Conservation (phyloP, 2,329 filamentous ascomycete genomes). For the Acarospora socialis region DNA sequence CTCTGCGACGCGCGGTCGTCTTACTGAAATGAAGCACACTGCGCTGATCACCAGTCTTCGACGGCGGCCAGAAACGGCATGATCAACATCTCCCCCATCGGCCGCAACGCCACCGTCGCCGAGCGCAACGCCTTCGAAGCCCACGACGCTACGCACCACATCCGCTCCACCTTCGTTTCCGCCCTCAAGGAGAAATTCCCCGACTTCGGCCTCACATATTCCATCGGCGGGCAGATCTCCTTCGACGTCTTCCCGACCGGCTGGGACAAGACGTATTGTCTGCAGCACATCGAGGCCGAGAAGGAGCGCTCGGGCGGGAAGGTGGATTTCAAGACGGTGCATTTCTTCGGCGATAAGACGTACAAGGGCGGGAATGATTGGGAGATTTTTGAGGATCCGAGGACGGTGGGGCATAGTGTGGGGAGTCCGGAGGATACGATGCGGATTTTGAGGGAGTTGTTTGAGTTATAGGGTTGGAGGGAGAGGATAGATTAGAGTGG, state of each 20-base stretch:
- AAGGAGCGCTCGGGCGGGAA: constrained; percentile 46
- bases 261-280: constrained; percentile 98
- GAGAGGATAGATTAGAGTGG: too few species aligned
- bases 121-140: constrained; percentile 73
- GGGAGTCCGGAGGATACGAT: constrained; percentile 70
- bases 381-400: constrained; percentile 73
- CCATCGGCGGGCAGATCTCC: constrained; percentile 92
- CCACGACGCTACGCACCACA: constrained; percentile 64
- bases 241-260: constrained; percentile 95
- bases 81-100: constrained; percentile 73
- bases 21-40: too few species aligned
- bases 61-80: constrained; percentile 72
- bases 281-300: constrained; percentile 73
- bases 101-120: constrained; percentile 66
- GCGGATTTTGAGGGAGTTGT: constrained; percentile 64
- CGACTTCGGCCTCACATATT: constrained; percentile 76
- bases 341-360: constrained; percentile 98
- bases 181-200: constrained; percentile 67
- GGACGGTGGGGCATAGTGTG: constrained; percentile 78
- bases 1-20: too few species aligned
- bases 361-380: constrained; percentile 84
- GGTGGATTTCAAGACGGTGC: constrained; percentile 63
- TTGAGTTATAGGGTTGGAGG: too few species aligned
- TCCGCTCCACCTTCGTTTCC: constrained; percentile 63
- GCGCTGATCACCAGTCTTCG: too few species aligned